Base-by-base conservation (phyloP, 768 basidiomycete genomes). In the Kwoniella heveanensis region DNA sequence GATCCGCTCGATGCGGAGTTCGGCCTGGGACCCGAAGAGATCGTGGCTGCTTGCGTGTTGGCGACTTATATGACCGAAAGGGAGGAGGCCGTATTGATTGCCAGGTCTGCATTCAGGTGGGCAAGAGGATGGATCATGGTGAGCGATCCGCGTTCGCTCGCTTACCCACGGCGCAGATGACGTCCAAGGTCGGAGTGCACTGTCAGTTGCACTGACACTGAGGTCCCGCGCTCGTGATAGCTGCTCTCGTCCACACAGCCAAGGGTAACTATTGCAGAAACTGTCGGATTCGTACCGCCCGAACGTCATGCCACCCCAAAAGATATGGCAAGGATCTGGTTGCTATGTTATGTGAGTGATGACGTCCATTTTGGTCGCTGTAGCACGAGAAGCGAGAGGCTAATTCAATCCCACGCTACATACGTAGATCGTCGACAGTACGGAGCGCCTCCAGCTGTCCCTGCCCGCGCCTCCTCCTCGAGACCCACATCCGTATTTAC, bases 1-100 rank as follows among this genome's bases (percentile, higher is more conserved):
- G 68, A 68, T 15, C 37, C 62, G 10, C 59, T 73, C 13, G 74
- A 76, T 61, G 65, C 71, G 10, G 74, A 76, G 54, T 54, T 76
- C 49, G 74, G 72, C 7, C 62, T 76, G 22, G 74, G 74, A 0
- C 74, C 74, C 19, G 74, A 76, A 51, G 74, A 76, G 61, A 76
- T 76, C 56, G 67, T 73, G 6, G 72, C 54, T 8, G 65, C 67
- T 3, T 65, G 57, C 44, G 44, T 68, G 10, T 37, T 73, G 4
- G 63, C 71, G 6, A 58, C 64, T 12, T 76, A 51, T 52, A 69
- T 68, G 54, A 65, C 54, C n/a, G 64, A 71, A n/a, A 47, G 61
- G 25, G 63, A 65, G 30, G 48, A 63, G 26, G 68, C 68, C 19
- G 36, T 29, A n/a, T 36, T 60, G 9, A 64, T 75, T 26, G 73